Evolutionary conservation across 331 rosid genomes (phyloP).

Genomic region (Spiraea crenata): DNA sequence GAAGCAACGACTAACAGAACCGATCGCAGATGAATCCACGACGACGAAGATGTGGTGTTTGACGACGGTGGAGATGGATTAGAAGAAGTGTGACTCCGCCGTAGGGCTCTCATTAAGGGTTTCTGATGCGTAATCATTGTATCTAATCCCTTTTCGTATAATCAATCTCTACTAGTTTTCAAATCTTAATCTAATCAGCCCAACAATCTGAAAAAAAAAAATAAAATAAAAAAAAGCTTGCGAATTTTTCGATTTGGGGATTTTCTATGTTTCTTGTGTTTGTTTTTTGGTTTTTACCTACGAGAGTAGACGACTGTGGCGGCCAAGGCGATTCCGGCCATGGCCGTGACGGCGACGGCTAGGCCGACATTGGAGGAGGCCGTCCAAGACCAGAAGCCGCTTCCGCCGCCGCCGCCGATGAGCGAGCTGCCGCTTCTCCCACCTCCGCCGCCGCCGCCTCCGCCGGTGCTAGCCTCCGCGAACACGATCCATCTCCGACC

Average conservation of each 20-base stretch:
- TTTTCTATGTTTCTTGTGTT: not conserved
- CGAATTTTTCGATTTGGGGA: not conserved
- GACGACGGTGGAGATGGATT: slow-evolving; percentile 30
- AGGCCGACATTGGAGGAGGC: slow-evolving; percentile 34
- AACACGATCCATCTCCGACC: slow-evolving; percentile 25
- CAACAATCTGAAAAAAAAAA: too few relatives aligned
- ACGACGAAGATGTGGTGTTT: slow-evolving; percentile 42
- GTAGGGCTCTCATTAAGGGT: slow-evolving; percentile 76
- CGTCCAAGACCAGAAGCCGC: slow-evolving; percentile 33
- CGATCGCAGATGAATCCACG: slow-evolving; percentile 96
- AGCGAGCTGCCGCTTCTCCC: slow-evolving; percentile 34
- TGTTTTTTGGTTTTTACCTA: slow-evolving; percentile 40
- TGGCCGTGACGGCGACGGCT: slow-evolving; percentile 59
- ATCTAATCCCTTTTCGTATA: too few relatives aligned
- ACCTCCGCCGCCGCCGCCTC: not conserved
- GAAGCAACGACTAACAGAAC: slow-evolving; percentile 80
- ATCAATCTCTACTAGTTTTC: too few relatives aligned
- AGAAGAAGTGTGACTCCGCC: slow-evolving; percentile 74
- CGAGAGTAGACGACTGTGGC: slow-evolving; percentile 57
- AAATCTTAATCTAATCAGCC: too few relatives aligned
- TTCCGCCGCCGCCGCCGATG: slow-evolving; percentile 40
- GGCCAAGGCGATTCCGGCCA: slow-evolving; percentile 63
- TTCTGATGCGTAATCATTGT: slow-evolving; percentile 26
- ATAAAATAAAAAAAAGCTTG: too few relatives aligned
- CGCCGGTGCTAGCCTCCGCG: slow-evolving; percentile 23